phyloP scores from a whole-genome alignment of 768 basidiomycete genomes.

The Russula sp. region DNA sequence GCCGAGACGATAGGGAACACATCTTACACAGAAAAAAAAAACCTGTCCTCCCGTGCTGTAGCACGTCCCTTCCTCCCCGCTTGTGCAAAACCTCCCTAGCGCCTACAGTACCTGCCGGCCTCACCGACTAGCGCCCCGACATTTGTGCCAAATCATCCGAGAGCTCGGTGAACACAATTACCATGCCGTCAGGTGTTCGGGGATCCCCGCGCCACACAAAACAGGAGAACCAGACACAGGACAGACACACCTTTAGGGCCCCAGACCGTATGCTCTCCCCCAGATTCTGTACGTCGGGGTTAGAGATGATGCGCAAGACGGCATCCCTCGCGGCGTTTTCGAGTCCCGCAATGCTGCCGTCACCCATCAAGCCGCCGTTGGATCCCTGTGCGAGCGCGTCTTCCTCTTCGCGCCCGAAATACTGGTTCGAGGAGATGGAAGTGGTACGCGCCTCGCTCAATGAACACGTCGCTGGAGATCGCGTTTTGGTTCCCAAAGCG shows the following conservation, averaged over 20 bases:
- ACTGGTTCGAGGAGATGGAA: conserved; percentile 90
- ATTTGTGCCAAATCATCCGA: conserved; percentile 54
- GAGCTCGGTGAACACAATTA: conserved; percentile 22
- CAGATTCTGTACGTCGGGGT: conserved; percentile 82
- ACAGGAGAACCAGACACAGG: no score
- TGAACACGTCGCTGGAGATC: conserved; percentile 98
- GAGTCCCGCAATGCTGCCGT: conserved; percentile 44
- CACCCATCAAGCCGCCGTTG: conserved; percentile 49
- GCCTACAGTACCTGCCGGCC: no score
- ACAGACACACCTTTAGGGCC: conserved; percentile 72
- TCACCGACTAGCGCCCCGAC: conserved; percentile 7
- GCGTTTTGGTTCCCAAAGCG: conserved; percentile 91
- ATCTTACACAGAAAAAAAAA: not conserved
- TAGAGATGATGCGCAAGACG: conserved; percentile 63
- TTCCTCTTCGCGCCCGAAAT: conserved; percentile 90
- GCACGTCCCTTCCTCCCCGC: not conserved
- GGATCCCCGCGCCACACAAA: not conserved
- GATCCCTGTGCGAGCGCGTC: conserved; percentile 37
- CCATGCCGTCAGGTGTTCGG: not conserved
- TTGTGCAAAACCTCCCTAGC: not conserved
- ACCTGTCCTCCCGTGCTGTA: not conserved
- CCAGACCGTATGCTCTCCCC: conserved; percentile 72
- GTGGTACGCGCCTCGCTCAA: conserved; percentile 85
- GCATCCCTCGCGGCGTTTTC: conserved; percentile 70
- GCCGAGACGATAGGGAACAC: not conserved